Evolutionary conservation across 2,329 filamentous ascomycete genomes (phyloP).

Genomic region (Drechslerella coelobrocha): DNA sequence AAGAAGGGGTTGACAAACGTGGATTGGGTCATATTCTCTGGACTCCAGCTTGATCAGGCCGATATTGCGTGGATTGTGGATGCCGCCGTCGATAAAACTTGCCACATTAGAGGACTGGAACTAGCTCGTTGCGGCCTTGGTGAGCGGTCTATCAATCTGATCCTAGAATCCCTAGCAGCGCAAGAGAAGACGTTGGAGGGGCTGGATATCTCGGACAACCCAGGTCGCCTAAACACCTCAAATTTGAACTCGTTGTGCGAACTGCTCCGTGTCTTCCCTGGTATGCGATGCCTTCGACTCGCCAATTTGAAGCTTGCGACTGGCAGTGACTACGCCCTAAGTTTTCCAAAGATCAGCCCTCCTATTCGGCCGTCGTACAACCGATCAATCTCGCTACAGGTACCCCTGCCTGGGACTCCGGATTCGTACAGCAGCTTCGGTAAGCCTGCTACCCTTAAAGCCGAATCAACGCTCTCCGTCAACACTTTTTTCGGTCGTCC

Average conservation of each 20-base stretch:
- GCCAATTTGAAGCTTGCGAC: slow-evolving; percentile 39
- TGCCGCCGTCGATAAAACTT: slow-evolving; percentile 70
- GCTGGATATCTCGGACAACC: slow-evolving; percentile 71
- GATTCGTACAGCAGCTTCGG: slow-evolving; percentile 14
- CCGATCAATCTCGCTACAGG: slow-evolving; percentile 43
- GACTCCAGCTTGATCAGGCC: slow-evolving; percentile 72
- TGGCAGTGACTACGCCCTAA: slow-evolving; percentile 15
- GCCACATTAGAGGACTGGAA: slow-evolving; percentile 72
- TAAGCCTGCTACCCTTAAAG: slow-evolving; percentile 18
- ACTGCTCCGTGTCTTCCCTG: slow-evolving; percentile 29
- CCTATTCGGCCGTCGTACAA: slow-evolving; percentile 36
- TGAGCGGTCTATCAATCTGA: slow-evolving; percentile 67
- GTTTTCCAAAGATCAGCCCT: slow-evolving; percentile 22
- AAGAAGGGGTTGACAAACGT: slow-evolving; percentile 72
- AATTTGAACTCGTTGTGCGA: slow-evolving; percentile 44
- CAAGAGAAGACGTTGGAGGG: slow-evolving; percentile 73
- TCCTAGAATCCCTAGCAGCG: slow-evolving; percentile 69
- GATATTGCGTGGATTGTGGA: slow-evolving; percentile 72
- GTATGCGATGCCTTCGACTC: slow-evolving; percentile 35
- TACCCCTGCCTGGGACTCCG: slow-evolving; percentile 25
- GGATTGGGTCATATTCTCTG: slow-evolving; percentile 73
- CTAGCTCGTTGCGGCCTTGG: slow-evolving; percentile 69
- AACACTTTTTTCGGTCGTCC: slow-evolving; percentile 21
- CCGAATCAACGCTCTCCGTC: slow-evolving; percentile 25
- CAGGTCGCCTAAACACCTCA: slow-evolving; percentile 65